Evolutionary conservation across 305 asterid species (phyloP).

Genomic region (Fraxinus sp.): DNA sequence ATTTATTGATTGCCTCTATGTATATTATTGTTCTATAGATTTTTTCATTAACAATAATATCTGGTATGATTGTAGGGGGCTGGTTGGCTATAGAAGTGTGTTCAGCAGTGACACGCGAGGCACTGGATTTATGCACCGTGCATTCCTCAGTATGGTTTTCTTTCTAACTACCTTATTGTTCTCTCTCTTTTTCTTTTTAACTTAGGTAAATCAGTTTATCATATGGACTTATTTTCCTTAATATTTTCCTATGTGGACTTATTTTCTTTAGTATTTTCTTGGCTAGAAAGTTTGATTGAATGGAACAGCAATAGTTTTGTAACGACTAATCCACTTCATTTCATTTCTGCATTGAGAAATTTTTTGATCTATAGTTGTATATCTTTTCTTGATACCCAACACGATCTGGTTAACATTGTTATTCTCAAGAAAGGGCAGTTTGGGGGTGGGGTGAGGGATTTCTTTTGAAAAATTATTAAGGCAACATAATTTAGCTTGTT

Average conservation of each 20-base stretch:
- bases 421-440: slow-evolving; percentile 3
- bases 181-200: not conserved
- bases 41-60: not conserved
- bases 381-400: not conserved
- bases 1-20: slow-evolving; percentile 2
- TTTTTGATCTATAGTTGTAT: not conserved
- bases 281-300: not conserved
- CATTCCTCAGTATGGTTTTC: slow-evolving; percentile 72
- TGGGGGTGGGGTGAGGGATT: not conserved
- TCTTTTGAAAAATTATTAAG: not conserved
- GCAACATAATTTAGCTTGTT: not conserved
- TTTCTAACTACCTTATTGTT: slow-evolving; percentile 16
- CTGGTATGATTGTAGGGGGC: slow-evolving; percentile 61
- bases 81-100: slow-evolving; percentile 96
- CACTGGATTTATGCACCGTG: slow-evolving; percentile 99
- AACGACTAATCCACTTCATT: not conserved
- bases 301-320: not conserved
- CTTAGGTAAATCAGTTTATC: not conserved
- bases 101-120: slow-evolving; percentile 97
- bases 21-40: not conserved
- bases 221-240: not conserved
- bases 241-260: not conserved
- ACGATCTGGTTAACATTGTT: not conserved
- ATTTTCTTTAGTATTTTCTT: not conserved
- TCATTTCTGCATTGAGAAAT: not conserved